These are phyloP conservation scores for Penicillium coffeae DNA, from an alignment of 495 filamentous ascomycete species.

Conservation along the genomic window DNA sequence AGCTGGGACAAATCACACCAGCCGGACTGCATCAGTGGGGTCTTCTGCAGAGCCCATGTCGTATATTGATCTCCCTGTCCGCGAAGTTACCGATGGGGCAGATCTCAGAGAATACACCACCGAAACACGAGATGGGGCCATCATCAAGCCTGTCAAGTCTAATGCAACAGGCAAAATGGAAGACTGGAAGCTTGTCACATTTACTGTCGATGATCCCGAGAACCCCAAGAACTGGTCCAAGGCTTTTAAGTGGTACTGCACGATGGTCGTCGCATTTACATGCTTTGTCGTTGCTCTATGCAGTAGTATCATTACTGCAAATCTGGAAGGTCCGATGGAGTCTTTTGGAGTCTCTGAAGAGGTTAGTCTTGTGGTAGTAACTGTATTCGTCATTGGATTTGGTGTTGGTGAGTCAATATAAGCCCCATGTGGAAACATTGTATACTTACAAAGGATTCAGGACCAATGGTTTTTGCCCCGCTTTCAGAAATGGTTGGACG, in stretches of 20 bases:
- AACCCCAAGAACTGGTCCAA: conserved; percentile 62
- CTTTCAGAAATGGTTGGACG: conserved; percentile 69
- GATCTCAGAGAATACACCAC: conserved; percentile 60
- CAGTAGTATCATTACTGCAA: conserved; percentile 63
- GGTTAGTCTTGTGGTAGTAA: conserved; percentile 63
- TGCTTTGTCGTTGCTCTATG: conserved; percentile 67
- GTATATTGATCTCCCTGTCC: conserved; percentile 54
- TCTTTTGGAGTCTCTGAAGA: conserved; percentile 62
- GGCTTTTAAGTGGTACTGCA: conserved; percentile 62
- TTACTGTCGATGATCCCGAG: conserved; percentile 55
- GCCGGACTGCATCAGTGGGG: conserved; percentile 24
- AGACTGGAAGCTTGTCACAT: conserved; percentile 70
- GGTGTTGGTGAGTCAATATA: conserved; percentile 54
- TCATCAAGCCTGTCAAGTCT: conserved; percentile 52
- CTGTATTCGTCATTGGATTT: conserved; percentile 76
- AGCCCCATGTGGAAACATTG: neutral
- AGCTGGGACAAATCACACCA: conserved; percentile 13
- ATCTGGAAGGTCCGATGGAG: conserved; percentile 54
- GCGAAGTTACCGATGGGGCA: conserved; percentile 56
- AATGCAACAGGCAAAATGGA: conserved; percentile 48
- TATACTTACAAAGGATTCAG: conserved; percentile 26
- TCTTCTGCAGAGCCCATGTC: conserved; percentile 19
- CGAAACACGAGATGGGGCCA: conserved; percentile 57
- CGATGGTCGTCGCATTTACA: conserved; percentile 52
- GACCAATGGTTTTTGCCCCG: conserved; percentile 79